Evolutionary conservation across 2,329 filamentous ascomycete genomes (phyloP), one percentile per base, ranked within the genome.

Genomic region (Neopestalotiopsis rosae): DNA sequence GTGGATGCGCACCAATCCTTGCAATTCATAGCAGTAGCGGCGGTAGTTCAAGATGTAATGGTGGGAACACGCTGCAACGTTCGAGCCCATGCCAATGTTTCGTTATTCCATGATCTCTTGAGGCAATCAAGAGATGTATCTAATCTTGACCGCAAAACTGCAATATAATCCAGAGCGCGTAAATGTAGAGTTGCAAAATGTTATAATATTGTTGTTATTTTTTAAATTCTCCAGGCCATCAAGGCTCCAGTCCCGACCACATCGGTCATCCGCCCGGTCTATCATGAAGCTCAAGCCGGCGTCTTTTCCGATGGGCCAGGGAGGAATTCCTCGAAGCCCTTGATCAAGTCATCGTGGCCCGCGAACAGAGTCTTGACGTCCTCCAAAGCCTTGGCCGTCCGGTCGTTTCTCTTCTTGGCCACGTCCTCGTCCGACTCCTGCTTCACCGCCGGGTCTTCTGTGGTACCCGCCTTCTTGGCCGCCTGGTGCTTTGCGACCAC

Each of bases 321-420:
- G n/a, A 67, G 32, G 56, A 67, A 67, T 17, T 52, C 65, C 56
- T 67, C 52, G 24, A 67, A 67, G n/a, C 65, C 65, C 28, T 61
- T 24, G 24, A 67, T 61, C 14, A 67, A 20, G 32, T 67, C 65
- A 45, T 67, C 65, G 56, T 67, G 65, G 4, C 65, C 65, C 3
- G 30, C 56, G 65, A 67, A 67, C 10, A 67, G 32, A n/a, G 32
- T n/a, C 56, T 61, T 67, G 30, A 67, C 56, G 14, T 67, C 56
- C 34, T 61, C 65, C n/a, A 67, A 20, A 9, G 65, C 56, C 56
- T 67, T 12, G n/a, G 32, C 17, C 5, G 56, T 59, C 52, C 52
- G 52, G 17, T 61, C 52, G 56, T 59, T 45, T 30, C 65, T 59
- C 65, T 61, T 67, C 56, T 67, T 61, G 56, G 52, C n/a, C 24